Base-by-base conservation (phyloP, 2,329 filamentous ascomycete genomes). In the Trichoderma sp. region DNA sequence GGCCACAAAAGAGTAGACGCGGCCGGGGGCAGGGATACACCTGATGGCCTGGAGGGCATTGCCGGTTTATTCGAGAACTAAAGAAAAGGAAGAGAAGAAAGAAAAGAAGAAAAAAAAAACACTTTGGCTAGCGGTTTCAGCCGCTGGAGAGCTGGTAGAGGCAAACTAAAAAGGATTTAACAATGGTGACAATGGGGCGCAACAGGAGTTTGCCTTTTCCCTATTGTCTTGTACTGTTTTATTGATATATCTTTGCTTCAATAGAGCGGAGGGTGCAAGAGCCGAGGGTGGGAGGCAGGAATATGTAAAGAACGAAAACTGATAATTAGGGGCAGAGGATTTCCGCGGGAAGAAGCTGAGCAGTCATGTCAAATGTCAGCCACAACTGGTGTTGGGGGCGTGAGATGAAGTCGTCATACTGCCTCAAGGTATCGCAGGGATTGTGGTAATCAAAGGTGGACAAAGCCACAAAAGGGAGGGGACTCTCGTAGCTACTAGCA, bases 41-140 rank as follows among this genome's bases (percentile, higher is more conserved):
- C 84, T 7, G 85, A 87, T 70, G 81, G 76, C 10, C 74, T 88
- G 58, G 85, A 88, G 60, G 85, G 85, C 0, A 82, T 88, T 17
- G 84, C 86, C 6, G 82, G 81, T 50, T 77, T 88, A 57, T 88
- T 83, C 50, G 67, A 69, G 37, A 19, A 63, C 12, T 69, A n/a
- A 59, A 59, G 12, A 7, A 48, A 25, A n/a, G n/a, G 2, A 12
- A 48, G 3, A 25, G 37, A 42, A n/a, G 37, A 42, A 42, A 25
- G 15, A 7, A 5, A 37, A 29, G 6, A 2, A 12, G 52, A 32
- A 2, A 10, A 2, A 25, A 32, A 17, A 25, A 2, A 3, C 12
- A 5, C 19, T 48, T 35, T 56, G 17, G 52, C 48, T 42, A 13
- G 32, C 25, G n/a, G 13, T 34, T 64, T 29, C 25, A 15, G 22